Evolutionary conservation across 148 eudicot species (phyloP), one percentile per base, ranked within the genome.

Genomic region (Arctostaphylos glauca): DNA sequence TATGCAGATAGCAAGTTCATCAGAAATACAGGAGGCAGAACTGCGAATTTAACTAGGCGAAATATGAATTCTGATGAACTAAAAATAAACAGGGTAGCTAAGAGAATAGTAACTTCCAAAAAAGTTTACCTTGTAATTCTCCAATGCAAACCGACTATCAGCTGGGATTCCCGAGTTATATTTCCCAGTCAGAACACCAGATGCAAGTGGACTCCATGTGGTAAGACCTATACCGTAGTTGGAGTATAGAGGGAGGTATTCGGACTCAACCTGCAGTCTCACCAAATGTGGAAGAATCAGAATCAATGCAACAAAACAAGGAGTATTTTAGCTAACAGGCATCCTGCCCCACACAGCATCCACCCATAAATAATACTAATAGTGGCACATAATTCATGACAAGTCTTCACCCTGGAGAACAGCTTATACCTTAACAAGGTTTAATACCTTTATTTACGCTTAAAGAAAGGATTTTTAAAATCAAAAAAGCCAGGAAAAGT

Each of bases 161-260:
- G 93, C 80, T 38, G 99, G 99, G 80, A 90, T 58, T 16, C 95
- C 95, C 12, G 86, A 80, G 86, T 78, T 91, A 66, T 96, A 96
- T 85, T 96, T 96, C 31, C 99, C 99, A 73, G 98, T 94, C 66
- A 96, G 89, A 81, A 96, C 99, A 62, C 99, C 99, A 60, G 99
- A 96, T 48, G 99, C 97, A 82, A 96, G 98, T 19, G 99, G 99
- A 84, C 99, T 96, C 99, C 99, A 96, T 9, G 99, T 96, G 19
- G 99, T 96, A 78, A 96, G 98, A 67, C 99, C 99, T 9, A 94
- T 78, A 8, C 99, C 99, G 74, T 96, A 92, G 84, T 93, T 93
- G 71, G 59, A 81, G 74, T 94, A 96, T 41, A 96, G 83, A 56
- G 99, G 99, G 56, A 92, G 90, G 79, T 92, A 96, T 82, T 96